These are phyloP conservation scores for Yamadazyma dendronema DNA, from an alignment of 1,139 yeast species.

Conservation along the genomic window DNA sequence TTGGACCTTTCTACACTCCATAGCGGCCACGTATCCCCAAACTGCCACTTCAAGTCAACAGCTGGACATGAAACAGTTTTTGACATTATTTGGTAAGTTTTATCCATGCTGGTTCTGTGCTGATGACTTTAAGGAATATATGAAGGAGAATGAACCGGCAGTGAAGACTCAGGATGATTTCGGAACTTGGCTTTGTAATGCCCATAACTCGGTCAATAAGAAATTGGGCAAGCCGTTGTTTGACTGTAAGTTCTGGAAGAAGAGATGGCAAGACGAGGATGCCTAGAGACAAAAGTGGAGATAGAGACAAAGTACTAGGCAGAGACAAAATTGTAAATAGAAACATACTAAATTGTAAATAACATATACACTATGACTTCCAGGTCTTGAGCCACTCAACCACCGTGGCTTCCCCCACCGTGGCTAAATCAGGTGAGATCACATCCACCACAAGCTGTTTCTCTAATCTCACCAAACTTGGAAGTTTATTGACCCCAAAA, in stretches of 20 bases:
- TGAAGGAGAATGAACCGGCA: constrained; percentile 59
- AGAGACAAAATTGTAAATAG: constrained; percentile 12
- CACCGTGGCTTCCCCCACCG: constrained; percentile 52
- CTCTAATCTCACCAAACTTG: constrained; percentile 63
- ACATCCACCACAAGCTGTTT: constrained; percentile 63
- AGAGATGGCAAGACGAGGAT: constrained; percentile 70
- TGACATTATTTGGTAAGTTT: constrained; percentile 69
- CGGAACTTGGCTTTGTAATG: constrained; percentile 91
- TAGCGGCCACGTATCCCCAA: constrained; percentile 88
- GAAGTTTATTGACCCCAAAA: constrained; percentile 57
- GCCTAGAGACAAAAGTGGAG: constrained; percentile 2
- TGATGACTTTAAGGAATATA: constrained; percentile 70
- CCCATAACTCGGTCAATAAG: constrained; percentile 86
- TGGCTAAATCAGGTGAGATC: constrained; percentile 48
- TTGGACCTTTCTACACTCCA: constrained; percentile 89
- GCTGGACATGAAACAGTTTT: constrained; percentile 66
- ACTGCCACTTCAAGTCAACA: constrained; percentile 62
- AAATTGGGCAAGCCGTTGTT: constrained; percentile 84
- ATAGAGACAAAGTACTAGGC: no score
- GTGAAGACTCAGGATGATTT: constrained; percentile 73
- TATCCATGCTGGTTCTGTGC: constrained; percentile 98
- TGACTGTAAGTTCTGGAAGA: constrained; percentile 86
- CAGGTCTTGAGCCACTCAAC: constrained; percentile 50
- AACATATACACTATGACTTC: neutral
- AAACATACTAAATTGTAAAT: neutral